Evolutionary conservation across 2,329 filamentous ascomycete species (phyloP).

Genomic region (Davidsoniella australis): DNA sequence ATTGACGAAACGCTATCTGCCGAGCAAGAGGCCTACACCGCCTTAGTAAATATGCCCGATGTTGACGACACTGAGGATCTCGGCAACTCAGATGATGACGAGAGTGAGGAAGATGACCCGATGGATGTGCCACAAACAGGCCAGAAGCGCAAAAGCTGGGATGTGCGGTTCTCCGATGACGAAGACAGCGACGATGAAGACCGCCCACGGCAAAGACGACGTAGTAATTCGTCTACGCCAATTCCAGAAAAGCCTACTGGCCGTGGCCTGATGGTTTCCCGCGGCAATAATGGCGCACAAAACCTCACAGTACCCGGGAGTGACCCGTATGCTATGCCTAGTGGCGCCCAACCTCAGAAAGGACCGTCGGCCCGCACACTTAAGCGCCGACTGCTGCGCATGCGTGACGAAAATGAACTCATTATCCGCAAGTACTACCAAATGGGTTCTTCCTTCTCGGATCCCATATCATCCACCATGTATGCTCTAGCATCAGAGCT

Average conservation of each 20-base stretch:
- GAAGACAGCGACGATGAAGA: slow-evolving; percentile 46
- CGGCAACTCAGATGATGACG: slow-evolving; percentile 40
- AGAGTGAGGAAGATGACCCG: slow-evolving; percentile 40
- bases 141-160: slow-evolving; percentile 64
- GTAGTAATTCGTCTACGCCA: slow-evolving; percentile 69
- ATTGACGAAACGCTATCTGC: slow-evolving; percentile 63
- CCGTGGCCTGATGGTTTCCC: slow-evolving; percentile 40
- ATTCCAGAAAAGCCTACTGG: slow-evolving; percentile 45
- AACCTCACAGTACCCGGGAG: slow-evolving; percentile 26
- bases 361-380: slow-evolving; percentile 47
- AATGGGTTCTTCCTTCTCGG: slow-evolving; percentile 76
- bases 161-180: slow-evolving; percentile 52
- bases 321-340: slow-evolving; percentile 35
- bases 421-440: slow-evolving; percentile 71
- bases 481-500: slow-evolving; percentile 91
- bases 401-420: slow-evolving; percentile 61
- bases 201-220: slow-evolving; percentile 59
- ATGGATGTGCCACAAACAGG: slow-evolving; percentile 27
- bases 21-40: slow-evolving; percentile 69
- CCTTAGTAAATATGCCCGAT: slow-evolving; percentile 81
- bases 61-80: slow-evolving; percentile 59
- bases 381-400: slow-evolving; percentile 52
- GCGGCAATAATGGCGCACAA: slow-evolving; percentile 22
- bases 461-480: slow-evolving; percentile 84
- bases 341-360: slow-evolving; percentile 34